Base-by-base conservation (phyloP, 306 rosid genomes). In the Echinosophora koreensis region DNA sequence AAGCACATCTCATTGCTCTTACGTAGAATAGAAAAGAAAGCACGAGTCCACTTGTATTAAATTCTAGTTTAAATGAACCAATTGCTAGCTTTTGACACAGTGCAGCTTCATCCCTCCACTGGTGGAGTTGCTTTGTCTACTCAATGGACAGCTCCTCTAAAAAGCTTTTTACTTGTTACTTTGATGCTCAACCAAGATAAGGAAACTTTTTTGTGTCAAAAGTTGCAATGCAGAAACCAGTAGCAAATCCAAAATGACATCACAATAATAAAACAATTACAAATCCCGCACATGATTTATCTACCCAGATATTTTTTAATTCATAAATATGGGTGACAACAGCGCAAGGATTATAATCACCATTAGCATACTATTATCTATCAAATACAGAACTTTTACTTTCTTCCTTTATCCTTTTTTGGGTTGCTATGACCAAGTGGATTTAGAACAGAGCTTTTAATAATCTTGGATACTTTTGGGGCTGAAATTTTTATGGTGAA, bases 151-250 rank as follows among this genome's bases (percentile, higher is more conserved):
- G 63, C 69, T 73, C 70, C 77, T 80, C 74, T 68, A 54, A 87
- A 84, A 84, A 84, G 87, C 72, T 60, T 83, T 63, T 42, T 52
- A 47, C 49, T 28, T 54, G 80, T 52, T 59, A 74, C 79, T 77
- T 64, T 57, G 78, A 70, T 73, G 78, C 82, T 65, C 77, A 66
- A 70, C 28, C 16, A 74, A 84, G 92, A 87, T 86, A 74, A 84
- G 87, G 84, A 71, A 82, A 81, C 83, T 86, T 84, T 81, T 78
- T 83, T 75, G 74, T 65, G 78, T 74, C 89, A 84, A 84, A 85
- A 78, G 84, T 65, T 77, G 75, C 78, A 52, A 27, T 44, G 85
- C 80, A 82, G 47, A 66, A 69, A 51, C 73, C 82, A 63, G 65
- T 18, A 74, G 66, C 73, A 58, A 58, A 73, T 69, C 75, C 66